A percentile compares a stretch with the other conserved stretches of the same genome.
Evolutionary conservation across 164 flowering plant species (phyloP).

Genomic region (Tetrastigma voinierianum): DNA sequence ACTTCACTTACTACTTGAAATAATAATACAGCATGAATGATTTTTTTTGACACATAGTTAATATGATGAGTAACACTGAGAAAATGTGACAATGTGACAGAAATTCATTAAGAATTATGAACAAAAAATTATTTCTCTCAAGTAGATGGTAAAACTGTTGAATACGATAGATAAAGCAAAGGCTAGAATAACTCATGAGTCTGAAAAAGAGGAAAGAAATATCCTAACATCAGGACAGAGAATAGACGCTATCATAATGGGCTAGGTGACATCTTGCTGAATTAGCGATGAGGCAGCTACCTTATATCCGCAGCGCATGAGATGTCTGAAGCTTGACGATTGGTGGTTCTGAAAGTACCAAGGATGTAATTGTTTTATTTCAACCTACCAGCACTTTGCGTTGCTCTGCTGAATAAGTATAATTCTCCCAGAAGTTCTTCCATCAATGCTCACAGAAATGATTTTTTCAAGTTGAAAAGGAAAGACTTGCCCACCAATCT

Average conservation of each 20-base stretch:
- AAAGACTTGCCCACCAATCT: slow-evolving; percentile 56
- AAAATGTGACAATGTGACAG: background rate
- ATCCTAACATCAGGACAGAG: slow-evolving; percentile 32
- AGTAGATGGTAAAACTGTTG: no score
- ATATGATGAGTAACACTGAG: background rate
- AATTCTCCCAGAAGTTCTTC: slow-evolving; percentile 18
- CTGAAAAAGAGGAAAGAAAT: slow-evolving; percentile 16
- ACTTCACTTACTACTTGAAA: background rate
- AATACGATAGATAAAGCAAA: no score
- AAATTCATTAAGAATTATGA: background rate
- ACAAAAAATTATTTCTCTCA: background rate
- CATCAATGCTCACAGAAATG: slow-evolving; percentile 40
- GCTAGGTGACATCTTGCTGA: slow-evolving; percentile 36
- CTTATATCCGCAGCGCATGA: slow-evolving; percentile 36
- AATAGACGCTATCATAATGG: slow-evolving; percentile 32
- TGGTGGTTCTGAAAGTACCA: slow-evolving; percentile 39
- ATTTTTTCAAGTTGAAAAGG: slow-evolving; percentile 68
- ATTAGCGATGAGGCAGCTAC: slow-evolving; percentile 59
- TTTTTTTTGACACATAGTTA: background rate
- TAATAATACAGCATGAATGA: background rate
- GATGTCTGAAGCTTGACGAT: slow-evolving; percentile 17
- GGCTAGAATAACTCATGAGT: slow-evolving; percentile 15
- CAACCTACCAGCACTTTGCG: slow-evolving; percentile 45
- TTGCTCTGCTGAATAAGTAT: slow-evolving; percentile 45
- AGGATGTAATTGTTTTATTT: slow-evolving; percentile 35